Conservation (phyloP, 371 early-diverging fungal genomes). For the Blakeslea trispora region DNA sequence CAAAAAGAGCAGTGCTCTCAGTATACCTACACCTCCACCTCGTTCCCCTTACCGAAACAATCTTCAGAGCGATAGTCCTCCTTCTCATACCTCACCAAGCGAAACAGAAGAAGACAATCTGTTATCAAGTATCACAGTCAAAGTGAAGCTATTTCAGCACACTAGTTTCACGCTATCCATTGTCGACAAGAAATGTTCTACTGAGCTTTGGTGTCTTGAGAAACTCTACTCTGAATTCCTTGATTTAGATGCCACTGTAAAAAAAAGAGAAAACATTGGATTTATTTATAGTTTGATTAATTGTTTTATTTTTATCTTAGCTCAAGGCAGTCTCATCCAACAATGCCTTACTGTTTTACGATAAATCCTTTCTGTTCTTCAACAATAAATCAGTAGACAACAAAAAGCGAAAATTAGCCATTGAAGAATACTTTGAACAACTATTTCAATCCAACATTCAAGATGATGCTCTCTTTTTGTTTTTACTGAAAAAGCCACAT, state of each 20-base stretch:
- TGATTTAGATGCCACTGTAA: constrained; percentile 71
- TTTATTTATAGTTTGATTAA: constrained; percentile 1
- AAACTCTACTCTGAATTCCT: constrained; percentile 83
- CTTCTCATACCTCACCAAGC: background rate
- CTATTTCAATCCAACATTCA: background rate
- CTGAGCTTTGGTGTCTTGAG: constrained; percentile 77
- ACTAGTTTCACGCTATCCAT: background rate
- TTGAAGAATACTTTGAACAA: constrained; percentile 53
- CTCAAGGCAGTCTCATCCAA: constrained; percentile 50
- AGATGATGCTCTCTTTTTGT: constrained; percentile 60
- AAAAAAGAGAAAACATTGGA: too few species aligned
- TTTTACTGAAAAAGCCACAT: constrained; percentile 46
- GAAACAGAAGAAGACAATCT: constrained; percentile 1
- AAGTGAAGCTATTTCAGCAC: background rate
- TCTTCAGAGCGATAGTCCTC: background rate
- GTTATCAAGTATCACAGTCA: background rate
- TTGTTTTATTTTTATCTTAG: background rate
- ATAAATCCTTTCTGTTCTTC: constrained; percentile 70
- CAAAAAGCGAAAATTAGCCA: constrained; percentile 53
- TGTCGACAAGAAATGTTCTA: background rate
- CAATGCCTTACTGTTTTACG: background rate
- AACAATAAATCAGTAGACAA: constrained; percentile 58
- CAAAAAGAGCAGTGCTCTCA: constrained; percentile 5
- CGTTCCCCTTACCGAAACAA: constrained; percentile 24
- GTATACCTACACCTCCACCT: constrained; percentile 20